Evolutionary conservation across 228 moss, liverwort and hornwort genomes (phyloP).

Genomic region (Sphagnum magellanicum): DNA sequence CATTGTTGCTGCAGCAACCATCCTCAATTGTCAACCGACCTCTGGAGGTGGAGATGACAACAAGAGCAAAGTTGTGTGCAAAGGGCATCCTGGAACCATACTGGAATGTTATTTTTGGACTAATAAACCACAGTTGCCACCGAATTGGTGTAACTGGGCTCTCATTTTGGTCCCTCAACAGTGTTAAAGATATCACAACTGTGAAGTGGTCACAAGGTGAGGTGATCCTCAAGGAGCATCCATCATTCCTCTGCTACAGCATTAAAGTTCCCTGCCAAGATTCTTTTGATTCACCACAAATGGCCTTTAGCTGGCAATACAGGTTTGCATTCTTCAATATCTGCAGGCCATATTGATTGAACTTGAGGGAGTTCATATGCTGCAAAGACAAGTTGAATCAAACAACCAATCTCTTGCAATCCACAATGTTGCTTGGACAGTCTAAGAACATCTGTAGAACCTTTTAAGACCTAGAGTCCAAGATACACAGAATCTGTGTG

Average conservation of each 20-base stretch:
- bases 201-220: conserved; percentile 22
- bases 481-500: too few species aligned
- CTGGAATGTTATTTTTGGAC: conserved; percentile 36
- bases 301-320: conserved; percentile 22
- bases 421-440: too few species aligned
- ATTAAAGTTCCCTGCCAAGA: conserved; percentile 23
- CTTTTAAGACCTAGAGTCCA: too few species aligned
- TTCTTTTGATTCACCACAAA: conserved; percentile 14
- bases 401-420: too few species aligned
- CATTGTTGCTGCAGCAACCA: not conserved
- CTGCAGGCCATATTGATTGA: too few species aligned
- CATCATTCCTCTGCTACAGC: conserved; percentile 24
- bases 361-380: too few species aligned
- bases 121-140: conserved; percentile 20
- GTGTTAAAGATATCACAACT: conserved; percentile 11
- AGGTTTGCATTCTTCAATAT: conserved; percentile 7
- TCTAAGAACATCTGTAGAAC: too few species aligned
- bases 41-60: conserved; percentile 22
- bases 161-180: conserved; percentile 30
- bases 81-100: conserved; percentile 22
- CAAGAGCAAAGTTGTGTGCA: conserved; percentile 26
- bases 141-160: conserved; percentile 33
- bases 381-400: too few species aligned
- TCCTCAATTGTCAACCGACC: not conserved
- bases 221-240: conserved; percentile 20